A percentile compares a stretch with the other conserved stretches of the same genome.
phyloP scores from a whole-genome alignment of 1,139 yeast genomes.

The Pichia sp. region DNA sequence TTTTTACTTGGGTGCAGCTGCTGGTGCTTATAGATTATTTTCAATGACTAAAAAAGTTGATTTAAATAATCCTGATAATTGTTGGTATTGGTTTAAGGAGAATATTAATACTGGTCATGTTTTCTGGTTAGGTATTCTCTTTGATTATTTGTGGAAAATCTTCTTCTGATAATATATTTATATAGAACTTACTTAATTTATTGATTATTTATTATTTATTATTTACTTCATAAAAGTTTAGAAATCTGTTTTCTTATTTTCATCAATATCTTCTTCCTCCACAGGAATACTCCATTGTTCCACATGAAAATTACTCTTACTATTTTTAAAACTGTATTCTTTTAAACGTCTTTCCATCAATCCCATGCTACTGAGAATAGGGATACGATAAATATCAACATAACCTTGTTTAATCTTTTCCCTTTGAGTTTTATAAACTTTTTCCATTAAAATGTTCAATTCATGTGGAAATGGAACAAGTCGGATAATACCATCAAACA shows the following conservation, averaged over 20 bases:
- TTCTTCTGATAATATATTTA: conserved; percentile 1
- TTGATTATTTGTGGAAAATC: conserved; percentile 51
- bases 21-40: conserved; percentile 64
- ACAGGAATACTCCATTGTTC: conserved; percentile 96
- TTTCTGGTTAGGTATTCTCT: conserved; percentile 66
- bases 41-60: conserved; percentile 66
- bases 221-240: not conserved
- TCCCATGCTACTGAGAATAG: conserved; percentile 70
- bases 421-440: conserved; percentile 64
- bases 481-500: conserved; percentile 66
- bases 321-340: conserved; percentile 83
- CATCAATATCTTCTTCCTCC: conserved; percentile 56
- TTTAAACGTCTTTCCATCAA: conserved; percentile 68
- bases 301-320: conserved; percentile 75
- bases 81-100: conserved; percentile 75
- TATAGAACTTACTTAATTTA: too few relatives aligned
- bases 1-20: conserved; percentile 57
- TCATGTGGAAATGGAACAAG: conserved; percentile 82
- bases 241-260: conserved; percentile 4
- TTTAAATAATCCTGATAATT: conserved; percentile 68
- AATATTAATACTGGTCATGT: conserved; percentile 79
- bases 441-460: conserved; percentile 58
- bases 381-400: conserved; percentile 67
- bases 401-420: conserved; percentile 82
- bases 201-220: too few relatives aligned